These are phyloP conservation scores for Trichoderma breve DNA, from an alignment of 2,329 filamentous ascomycete species.

Conservation along the genomic window DNA sequence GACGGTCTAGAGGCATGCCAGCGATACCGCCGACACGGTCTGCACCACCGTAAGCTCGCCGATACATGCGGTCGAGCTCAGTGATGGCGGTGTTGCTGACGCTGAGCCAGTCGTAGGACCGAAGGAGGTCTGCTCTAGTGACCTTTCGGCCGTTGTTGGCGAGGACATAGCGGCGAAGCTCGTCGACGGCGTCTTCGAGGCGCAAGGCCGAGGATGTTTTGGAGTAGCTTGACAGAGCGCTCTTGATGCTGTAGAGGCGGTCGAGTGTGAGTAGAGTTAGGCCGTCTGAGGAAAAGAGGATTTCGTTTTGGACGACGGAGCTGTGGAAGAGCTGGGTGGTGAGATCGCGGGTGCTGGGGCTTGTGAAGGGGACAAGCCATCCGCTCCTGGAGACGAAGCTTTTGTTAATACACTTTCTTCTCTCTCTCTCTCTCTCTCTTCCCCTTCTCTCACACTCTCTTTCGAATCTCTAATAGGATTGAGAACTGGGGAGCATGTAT, in stretches of 20 bases:
- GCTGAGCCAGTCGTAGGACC: slow-evolving; percentile 58
- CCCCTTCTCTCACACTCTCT: neutral
- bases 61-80: slow-evolving; percentile 58
- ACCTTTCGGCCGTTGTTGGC: slow-evolving; percentile 51
- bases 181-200: slow-evolving; percentile 62
- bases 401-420: neutral
- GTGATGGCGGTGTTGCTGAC: slow-evolving; percentile 49
- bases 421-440: neutral
- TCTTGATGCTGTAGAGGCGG: slow-evolving; percentile 63
- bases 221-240: slow-evolving; percentile 57
- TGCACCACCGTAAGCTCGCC: slow-evolving; percentile 53
- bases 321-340: slow-evolving; percentile 53
- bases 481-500: neutral
- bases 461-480: neutral
- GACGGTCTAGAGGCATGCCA: slow-evolving; percentile 28
- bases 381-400: slow-evolving; percentile 32
- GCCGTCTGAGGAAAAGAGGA: slow-evolving; percentile 59
- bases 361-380: slow-evolving; percentile 45
- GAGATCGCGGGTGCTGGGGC: slow-evolving; percentile 44
- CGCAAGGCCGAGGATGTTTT: slow-evolving; percentile 43
- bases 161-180: slow-evolving; percentile 59
- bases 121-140: slow-evolving; percentile 49
- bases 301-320: slow-evolving; percentile 59
- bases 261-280: slow-evolving; percentile 61
- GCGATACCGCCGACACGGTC: slow-evolving; percentile 48